A percentile compares a stretch with the other conserved stretches of the same genome.
These are phyloP conservation scores for Scedosporium aurantiacum DNA, from an alignment of 2,329 filamentous ascomycete genomes.

Conservation along the genomic window DNA sequence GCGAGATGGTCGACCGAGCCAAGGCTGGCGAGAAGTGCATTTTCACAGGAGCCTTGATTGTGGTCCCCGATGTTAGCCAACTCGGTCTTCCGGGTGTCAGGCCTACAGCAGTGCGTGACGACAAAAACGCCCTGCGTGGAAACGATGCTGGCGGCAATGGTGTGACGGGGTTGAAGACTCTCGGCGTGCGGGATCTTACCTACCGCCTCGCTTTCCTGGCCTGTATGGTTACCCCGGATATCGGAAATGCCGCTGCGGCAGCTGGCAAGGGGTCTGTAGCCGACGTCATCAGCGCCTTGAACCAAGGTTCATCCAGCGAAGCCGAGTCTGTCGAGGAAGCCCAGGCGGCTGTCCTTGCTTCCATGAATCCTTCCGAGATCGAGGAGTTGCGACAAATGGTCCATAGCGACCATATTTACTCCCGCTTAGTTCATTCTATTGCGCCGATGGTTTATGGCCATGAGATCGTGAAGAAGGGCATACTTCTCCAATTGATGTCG, in stretches of 20 bases:
- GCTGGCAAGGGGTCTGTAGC: conserved; percentile 42
- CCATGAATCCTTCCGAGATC: conserved; percentile 77
- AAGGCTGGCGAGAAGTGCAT: conserved; percentile 98
- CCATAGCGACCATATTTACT: conserved; percentile 90
- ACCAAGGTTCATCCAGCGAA: conserved; percentile 35
- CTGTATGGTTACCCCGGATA: conserved; percentile 90
- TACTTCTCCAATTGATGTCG: conserved; percentile 90
- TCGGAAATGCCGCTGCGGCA: conserved; percentile 59
- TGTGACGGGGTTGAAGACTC: conserved; percentile 76
- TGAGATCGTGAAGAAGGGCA: conserved; percentile 92
- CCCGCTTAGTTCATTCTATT: conserved; percentile 81
- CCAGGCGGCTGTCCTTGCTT: conserved; percentile 76
- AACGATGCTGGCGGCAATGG: conserved; percentile 75
- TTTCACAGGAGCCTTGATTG: conserved; percentile 91
- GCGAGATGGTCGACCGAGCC: conserved; percentile 93
- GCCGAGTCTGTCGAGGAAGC: conserved; percentile 68
- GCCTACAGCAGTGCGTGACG: conserved; percentile 76
- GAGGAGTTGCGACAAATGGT: conserved; percentile 89
- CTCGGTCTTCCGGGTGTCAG: conserved; percentile 78
- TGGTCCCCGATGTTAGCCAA: conserved; percentile 94
- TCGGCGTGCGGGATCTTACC: conserved; percentile 90
- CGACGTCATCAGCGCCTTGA: conserved; percentile 78
- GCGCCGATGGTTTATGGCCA: conserved; percentile 97
- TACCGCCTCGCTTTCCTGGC: conserved; percentile 94
- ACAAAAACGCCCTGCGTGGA: conserved; percentile 58